Conservation (phyloP, 345 rosid genomes). For the Hibiscus tridactylites region DNA sequence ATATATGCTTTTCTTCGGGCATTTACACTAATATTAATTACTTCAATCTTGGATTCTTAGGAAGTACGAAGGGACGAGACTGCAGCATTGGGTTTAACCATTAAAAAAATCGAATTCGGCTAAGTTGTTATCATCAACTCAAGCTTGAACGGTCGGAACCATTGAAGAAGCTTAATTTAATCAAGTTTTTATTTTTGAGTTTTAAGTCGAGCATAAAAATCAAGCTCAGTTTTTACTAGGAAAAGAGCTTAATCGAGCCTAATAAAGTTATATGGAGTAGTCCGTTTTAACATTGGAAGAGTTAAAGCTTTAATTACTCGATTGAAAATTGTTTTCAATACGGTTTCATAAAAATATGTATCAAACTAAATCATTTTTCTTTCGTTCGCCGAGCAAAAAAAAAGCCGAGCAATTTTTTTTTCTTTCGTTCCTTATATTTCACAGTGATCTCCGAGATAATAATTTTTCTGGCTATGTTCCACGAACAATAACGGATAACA, state of each 20-base stretch:
- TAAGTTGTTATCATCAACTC: too few relatives aligned
- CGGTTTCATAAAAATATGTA: not conserved
- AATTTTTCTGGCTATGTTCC: constrained; percentile 1
- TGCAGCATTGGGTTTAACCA: too few relatives aligned
- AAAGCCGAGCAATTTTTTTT: not conserved
- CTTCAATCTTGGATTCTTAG: not conserved
- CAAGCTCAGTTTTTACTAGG: too few relatives aligned
- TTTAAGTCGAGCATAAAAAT: too few relatives aligned
- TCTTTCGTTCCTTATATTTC: not conserved
- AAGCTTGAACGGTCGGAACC: too few relatives aligned
- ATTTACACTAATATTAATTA: not conserved
- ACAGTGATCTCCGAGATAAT: not conserved
- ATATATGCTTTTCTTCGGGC: not conserved
- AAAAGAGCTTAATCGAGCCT: too few relatives aligned
- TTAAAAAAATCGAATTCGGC: too few relatives aligned
- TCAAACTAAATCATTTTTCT: not conserved
- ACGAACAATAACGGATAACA: not conserved
- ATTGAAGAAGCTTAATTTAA: too few relatives aligned
- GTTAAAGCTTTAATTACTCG: too few relatives aligned
- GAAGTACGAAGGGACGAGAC: not conserved
- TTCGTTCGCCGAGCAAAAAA: not conserved
- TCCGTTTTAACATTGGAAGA: too few relatives aligned
- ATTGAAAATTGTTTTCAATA: not conserved
- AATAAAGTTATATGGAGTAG: too few relatives aligned
- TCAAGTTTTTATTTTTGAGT: too few relatives aligned